Percentiles rank a stretch among this genome's conserved stretches.
These are phyloP conservation scores for Colletotrichum chrysophilum DNA, from an alignment of 2,329 filamentous ascomycete species.

Conservation along the genomic window DNA sequence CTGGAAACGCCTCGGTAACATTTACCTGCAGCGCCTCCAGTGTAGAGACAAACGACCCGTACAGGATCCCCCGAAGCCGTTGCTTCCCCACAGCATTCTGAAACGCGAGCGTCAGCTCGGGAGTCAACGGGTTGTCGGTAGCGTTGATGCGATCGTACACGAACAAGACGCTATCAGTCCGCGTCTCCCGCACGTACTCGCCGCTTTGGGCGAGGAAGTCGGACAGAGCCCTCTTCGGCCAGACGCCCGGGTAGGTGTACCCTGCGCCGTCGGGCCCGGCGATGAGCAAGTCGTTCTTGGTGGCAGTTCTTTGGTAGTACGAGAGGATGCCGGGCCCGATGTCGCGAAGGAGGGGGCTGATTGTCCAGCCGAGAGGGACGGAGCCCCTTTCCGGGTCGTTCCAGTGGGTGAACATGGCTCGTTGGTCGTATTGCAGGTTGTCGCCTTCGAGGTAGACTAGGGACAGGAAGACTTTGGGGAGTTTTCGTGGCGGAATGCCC, in stretches of 20 bases:
- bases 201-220: not conserved
- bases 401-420: conserved; percentile 4
- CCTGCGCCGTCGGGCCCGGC: not conserved
- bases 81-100: not conserved
- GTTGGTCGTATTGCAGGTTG: conserved; percentile 1
- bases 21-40: not conserved
- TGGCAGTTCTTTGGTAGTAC: not conserved
- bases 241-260: not conserved
- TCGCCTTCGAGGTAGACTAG: conserved; percentile 3
- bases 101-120: not conserved
- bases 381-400: not conserved
- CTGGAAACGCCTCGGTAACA: not conserved
- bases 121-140: not conserved
- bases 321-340: not conserved
- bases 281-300: not conserved
- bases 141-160: conserved; percentile 6
- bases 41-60: not conserved
- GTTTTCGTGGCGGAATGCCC: not conserved
- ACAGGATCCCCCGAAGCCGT: not conserved
- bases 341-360: not conserved
- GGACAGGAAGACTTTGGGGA: not conserved
- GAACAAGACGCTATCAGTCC: not conserved
- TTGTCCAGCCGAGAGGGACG: conserved; percentile 3
- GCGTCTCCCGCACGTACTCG: not conserved
- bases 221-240: not conserved